These are phyloP conservation scores for Tricholoma sp. DNA, from an alignment of 768 basidiomycete genomes.

Conservation along the genomic window DNA sequence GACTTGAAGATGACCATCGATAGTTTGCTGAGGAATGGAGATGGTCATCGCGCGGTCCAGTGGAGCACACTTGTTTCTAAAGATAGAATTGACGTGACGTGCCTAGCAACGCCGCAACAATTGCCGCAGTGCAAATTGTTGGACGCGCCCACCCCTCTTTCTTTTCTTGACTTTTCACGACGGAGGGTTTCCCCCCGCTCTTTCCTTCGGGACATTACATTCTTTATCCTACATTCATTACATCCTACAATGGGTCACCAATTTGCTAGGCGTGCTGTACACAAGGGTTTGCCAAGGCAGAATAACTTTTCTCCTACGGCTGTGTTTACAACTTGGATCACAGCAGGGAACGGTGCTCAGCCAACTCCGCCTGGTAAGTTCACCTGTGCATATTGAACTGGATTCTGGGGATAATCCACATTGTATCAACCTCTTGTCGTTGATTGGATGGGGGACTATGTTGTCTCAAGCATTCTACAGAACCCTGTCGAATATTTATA, in stretches of 20 bases:
- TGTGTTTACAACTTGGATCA: constrained; percentile 7
- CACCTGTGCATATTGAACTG: neutral
- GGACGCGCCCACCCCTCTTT: neutral
- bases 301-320: constrained; percentile 16
- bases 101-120: neutral
- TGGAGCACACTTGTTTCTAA: no score
- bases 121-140: neutral
- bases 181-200: neutral
- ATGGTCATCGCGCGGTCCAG: no score
- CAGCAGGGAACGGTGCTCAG: constrained; percentile 1
- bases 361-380: neutral
- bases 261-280: constrained; percentile 10
- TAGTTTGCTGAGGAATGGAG: no score
- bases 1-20: no score
- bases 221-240: constrained; percentile 18
- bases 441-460: neutral
- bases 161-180: neutral
- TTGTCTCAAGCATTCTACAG: neutral
- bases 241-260: constrained; percentile 11
- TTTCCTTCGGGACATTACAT: constrained; percentile 15
- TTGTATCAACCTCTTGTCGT: neutral
- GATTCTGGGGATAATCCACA: neutral
- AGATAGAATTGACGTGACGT: neutral
- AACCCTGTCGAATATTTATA: neutral
- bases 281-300: constrained; percentile 12